phyloP scores from a whole-genome alignment of 208 protist genomes.

The Leishmania gerbilli region DNA sequence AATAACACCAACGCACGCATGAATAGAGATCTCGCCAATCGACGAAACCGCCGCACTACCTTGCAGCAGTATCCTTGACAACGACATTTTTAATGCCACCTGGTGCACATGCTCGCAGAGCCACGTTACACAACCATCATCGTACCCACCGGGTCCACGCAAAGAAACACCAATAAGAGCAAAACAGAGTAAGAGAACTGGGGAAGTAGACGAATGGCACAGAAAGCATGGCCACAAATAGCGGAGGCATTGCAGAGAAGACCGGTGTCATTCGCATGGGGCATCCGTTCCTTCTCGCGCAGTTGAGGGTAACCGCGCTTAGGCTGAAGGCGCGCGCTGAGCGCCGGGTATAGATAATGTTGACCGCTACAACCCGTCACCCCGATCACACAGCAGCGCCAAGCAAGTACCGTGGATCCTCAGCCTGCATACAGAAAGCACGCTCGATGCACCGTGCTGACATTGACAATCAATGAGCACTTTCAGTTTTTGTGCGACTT shows the following conservation, averaged over 20 bases:
- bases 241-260: not conserved
- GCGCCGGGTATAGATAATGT: not conserved
- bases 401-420: not conserved
- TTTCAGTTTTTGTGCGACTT: not conserved
- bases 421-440: not conserved
- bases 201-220: not conserved
- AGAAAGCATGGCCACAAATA: not conserved
- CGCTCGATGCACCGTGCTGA: too few relatives aligned
- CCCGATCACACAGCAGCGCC: not conserved
- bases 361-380: not conserved
- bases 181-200: not conserved
- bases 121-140: not conserved
- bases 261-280: not conserved
- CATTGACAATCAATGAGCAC: not conserved
- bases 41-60: not conserved
- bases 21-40: constrained; percentile 40
- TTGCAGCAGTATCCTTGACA: not conserved
- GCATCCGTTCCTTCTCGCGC: not conserved
- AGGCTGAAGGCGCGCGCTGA: not conserved
- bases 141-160: not conserved
- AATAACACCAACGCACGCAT: constrained; percentile 84
- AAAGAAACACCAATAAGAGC: constrained; percentile 20
- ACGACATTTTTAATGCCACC: not conserved
- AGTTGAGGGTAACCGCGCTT: not conserved
- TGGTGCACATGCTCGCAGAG: not conserved